Base-by-base conservation (phyloP, 768 basidiomycete genomes). In the Hortiboletus flavorubellus region DNA sequence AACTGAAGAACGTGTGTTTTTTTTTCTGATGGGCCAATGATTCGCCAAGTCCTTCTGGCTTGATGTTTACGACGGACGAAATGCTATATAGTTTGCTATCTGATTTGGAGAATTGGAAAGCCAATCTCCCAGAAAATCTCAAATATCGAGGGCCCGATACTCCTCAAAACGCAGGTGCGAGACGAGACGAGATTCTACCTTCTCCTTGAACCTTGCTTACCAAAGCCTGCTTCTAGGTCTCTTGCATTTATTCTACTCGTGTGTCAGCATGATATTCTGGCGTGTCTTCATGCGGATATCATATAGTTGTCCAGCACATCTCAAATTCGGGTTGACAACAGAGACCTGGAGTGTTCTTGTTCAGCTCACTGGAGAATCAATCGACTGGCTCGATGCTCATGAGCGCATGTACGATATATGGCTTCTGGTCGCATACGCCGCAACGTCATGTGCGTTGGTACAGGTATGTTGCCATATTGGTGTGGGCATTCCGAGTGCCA, bases 221-320 rank as follows among this genome's bases (percentile, higher is more conserved):
- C 29, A 38, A 49, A 42, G 11, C 8, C 21, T 12, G 12, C 47
- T 43, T 52, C 16, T 62, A 91, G 95, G 96, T 40, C 76, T 97
- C 52, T 77, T 99, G 23, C 94, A 97, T 71, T 72, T 98, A 49
- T 78, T 93, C 39, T 94, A 91, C 69, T 83, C 89, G 31, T 93
- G 91, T 66, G 86, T 98, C 42, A 87, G 86, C 62, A 97, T 98
- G 85, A 90, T 98, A 71, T 95, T 97, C 74, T 97, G 93, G 86
- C 88, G 96, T 47, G 93, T 97, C 33, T 98, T 98, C 76, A 95
- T 98, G 92, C 84, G 96, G 49, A 93, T 98, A 72, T 93, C 91
- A 54, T 98, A 97, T 74, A 80, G 85, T 18, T 90, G 91, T 66
- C 94, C 96, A 9, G 83, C 83, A 11, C 93, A 97, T 66, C 81